A percentile compares a stretch with the other conserved stretches of the same genome.
phyloP scores from a whole-genome alignment of 139 green algal genomes.

The Chlamydomonas sp. region DNA sequence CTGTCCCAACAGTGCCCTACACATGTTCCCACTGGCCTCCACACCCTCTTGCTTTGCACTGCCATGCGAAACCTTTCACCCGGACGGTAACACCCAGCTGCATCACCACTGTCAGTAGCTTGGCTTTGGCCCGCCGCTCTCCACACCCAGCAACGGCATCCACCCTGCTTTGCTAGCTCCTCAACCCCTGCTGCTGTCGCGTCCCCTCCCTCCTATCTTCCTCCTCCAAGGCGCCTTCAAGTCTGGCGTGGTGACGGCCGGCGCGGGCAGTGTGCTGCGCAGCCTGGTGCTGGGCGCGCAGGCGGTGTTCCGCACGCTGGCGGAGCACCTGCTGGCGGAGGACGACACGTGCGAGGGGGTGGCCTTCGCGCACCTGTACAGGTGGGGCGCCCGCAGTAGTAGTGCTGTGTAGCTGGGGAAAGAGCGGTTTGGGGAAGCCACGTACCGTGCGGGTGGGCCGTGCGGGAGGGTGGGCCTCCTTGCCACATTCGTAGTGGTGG shows the following conservation, averaged over 20 bases:
- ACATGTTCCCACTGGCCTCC: too few relatives aligned
- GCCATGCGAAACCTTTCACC: too few relatives aligned
- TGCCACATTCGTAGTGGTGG: too few relatives aligned
- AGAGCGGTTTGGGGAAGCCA: neutral
- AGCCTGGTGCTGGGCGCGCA: slow-evolving; percentile 55
- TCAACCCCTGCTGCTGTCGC: too few relatives aligned
- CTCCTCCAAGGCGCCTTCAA: slow-evolving; percentile 18
- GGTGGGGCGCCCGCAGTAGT: neutral
- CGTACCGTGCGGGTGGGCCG: too few relatives aligned
- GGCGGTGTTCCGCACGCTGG: slow-evolving; percentile 78
- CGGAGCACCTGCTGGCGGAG: slow-evolving; percentile 75
- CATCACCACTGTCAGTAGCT: too few relatives aligned
- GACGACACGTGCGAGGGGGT: slow-evolving; percentile 45
- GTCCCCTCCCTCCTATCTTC: neutral
- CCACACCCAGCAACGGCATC: neutral
- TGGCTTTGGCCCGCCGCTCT: neutral
- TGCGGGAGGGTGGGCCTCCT: too few relatives aligned
- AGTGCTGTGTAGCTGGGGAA: neutral
- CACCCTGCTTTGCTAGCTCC: neutral
- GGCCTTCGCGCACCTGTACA: slow-evolving; percentile 51
- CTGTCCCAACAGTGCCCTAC: too few relatives aligned
- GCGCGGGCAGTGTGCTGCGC: slow-evolving; percentile 73
- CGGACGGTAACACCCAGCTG: too few relatives aligned
- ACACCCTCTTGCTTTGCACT: too few relatives aligned
- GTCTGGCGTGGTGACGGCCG: slow-evolving; percentile 33